phyloP scores from a whole-genome alignment of 1,139 yeast species.

The Lodderomyces parapsilosis region DNA sequence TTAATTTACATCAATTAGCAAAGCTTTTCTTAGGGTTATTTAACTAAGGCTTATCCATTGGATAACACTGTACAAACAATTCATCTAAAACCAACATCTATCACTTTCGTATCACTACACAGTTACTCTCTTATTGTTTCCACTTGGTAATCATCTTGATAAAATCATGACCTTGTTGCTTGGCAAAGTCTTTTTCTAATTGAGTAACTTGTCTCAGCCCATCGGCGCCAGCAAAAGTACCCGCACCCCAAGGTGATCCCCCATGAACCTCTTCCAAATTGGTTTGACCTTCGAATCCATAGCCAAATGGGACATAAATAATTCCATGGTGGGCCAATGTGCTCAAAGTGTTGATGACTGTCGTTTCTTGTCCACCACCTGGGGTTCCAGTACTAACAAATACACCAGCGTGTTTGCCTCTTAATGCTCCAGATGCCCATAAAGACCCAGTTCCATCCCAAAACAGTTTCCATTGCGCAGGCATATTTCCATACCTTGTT shows the following conservation, averaged over 20 bases:
- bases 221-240: constrained; percentile 36
- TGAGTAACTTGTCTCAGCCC: constrained; percentile 36
- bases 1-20: no score
- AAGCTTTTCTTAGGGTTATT: no score
- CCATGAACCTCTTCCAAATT: constrained; percentile 36
- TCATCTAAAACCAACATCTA: no score
- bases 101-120: no score
- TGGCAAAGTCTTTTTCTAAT: constrained; percentile 34
- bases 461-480: constrained; percentile 39
- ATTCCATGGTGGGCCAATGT: constrained; percentile 39
- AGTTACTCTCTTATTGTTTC: constrained; percentile 1
- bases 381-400: constrained; percentile 37
- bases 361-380: constrained; percentile 44
- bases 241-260: constrained; percentile 45
- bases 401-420: constrained; percentile 39
- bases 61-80: no score
- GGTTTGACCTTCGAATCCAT: constrained; percentile 28
- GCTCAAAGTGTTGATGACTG: constrained; percentile 33
- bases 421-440: constrained; percentile 36
- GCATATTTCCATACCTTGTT: constrained; percentile 39
- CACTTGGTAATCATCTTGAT: constrained; percentile 16
- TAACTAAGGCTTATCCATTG: no score
- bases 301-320: constrained; percentile 38
- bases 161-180: constrained; percentile 35
- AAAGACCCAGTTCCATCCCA: constrained; percentile 41